Evolutionary conservation across 306 rosid species (phyloP).

Genomic region (Trichosanthes cucumerina): DNA sequence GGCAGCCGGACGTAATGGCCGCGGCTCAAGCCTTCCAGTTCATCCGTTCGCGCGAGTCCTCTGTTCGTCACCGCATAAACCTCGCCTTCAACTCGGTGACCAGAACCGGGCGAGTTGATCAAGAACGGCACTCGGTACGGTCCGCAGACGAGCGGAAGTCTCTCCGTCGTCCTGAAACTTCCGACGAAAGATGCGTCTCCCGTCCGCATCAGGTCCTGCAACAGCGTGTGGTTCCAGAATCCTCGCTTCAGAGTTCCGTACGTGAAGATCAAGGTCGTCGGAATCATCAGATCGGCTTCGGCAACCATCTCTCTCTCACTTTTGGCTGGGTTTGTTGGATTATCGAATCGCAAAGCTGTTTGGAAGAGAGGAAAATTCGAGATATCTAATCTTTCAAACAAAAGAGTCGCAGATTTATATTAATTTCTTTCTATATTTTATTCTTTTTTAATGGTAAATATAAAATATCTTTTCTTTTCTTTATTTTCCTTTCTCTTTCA

Average conservation of each 20-base stretch:
- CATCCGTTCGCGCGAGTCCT: constrained; percentile 40
- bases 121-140: constrained; percentile 71
- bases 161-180: constrained; percentile 27
- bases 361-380: neutral
- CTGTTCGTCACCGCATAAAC: constrained; percentile 43
- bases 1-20: constrained; percentile 62
- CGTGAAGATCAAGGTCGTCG: constrained; percentile 36
- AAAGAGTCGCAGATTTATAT: neutral
- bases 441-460: neutral
- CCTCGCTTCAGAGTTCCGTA: constrained; percentile 62
- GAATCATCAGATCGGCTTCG: neutral
- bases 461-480: neutral
- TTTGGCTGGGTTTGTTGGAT: neutral
- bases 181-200: constrained; percentile 60
- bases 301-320: constrained; percentile 9
- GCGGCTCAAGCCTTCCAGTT: constrained; percentile 50
- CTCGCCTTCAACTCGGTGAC: constrained; percentile 49
- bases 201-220: constrained; percentile 45
- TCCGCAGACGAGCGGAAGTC: constrained; percentile 62
- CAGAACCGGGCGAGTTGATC: constrained; percentile 51
- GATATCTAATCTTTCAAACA: no score
- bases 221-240: constrained; percentile 54
- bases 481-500: neutral
- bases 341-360: neutral
- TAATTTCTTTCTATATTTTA: neutral